Evolutionary conservation across 176 grass and related monocot species (phyloP).

Genomic region (Cenchrus purpureus): DNA sequence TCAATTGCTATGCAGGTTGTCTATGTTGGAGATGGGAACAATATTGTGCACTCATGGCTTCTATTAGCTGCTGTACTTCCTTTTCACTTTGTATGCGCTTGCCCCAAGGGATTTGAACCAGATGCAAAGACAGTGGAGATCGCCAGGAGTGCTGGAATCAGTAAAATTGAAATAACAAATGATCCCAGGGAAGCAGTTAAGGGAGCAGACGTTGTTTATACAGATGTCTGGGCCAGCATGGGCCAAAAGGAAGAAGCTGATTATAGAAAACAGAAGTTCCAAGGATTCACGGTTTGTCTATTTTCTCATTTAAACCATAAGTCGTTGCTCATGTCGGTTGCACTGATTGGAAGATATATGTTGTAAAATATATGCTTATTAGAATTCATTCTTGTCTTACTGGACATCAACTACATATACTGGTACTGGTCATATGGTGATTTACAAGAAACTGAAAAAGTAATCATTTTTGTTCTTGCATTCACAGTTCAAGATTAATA

Average conservation of each 20-base stretch:
- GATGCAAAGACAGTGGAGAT: constrained; percentile 83
- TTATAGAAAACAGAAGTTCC: constrained; percentile 82
- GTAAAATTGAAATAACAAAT: constrained; percentile 93
- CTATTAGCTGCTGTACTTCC: constrained; percentile 80
- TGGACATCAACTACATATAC: background rate
- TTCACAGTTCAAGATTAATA: background rate
- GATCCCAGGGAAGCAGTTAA: constrained; percentile 92
- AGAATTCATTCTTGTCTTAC: background rate
- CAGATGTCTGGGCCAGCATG: constrained; percentile 99
- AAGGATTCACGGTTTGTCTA: constrained; percentile 79
- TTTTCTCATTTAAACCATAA: background rate
- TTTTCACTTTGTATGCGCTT: constrained; percentile 93
- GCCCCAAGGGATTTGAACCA: constrained; percentile 95
- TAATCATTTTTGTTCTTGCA: background rate
- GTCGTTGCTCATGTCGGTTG: background rate
- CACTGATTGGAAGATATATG: no score
- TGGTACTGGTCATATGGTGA: background rate
- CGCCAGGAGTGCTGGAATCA: constrained; percentile 76
- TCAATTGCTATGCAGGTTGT: constrained; percentile 64
- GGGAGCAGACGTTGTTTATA: constrained; percentile 95
- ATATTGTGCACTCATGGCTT: constrained; percentile 98
- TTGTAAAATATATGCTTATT: no score
- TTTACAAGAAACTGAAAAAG: background rate
- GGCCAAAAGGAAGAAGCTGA: constrained; percentile 97
- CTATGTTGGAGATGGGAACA: constrained; percentile 97